Evolutionary conservation across 768 basidiomycete genomes (phyloP).

Genomic region (Boletus barrowsii): DNA sequence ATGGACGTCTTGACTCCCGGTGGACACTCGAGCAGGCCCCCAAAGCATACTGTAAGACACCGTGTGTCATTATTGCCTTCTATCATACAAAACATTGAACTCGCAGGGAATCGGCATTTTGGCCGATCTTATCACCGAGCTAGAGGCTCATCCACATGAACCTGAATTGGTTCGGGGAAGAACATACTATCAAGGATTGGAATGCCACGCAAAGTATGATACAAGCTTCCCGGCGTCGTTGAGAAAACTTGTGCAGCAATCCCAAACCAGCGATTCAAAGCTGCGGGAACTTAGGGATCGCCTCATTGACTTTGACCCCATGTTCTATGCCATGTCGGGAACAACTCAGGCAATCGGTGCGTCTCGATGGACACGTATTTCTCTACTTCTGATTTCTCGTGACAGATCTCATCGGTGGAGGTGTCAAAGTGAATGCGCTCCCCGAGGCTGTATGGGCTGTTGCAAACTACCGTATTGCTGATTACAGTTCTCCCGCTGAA

Average conservation of each 20-base stretch:
- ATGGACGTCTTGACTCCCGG: conserved; percentile 46
- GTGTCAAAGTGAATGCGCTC: conserved; percentile 45
- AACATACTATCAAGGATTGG: conserved; percentile 33
- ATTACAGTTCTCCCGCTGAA: conserved; percentile 25
- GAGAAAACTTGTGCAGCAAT: conserved; percentile 21
- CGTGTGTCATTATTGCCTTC: background rate
- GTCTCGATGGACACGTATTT: background rate
- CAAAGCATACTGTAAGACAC: conserved; percentile 44
- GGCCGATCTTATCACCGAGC: conserved; percentile 41
- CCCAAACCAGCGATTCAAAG: conserved; percentile 20
- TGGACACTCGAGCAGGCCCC: conserved; percentile 55
- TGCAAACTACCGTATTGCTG: conserved; percentile 34
- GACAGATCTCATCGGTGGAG: conserved; percentile 41
- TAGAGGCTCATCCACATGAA: conserved; percentile 44
- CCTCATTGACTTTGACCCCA: conserved; percentile 22
- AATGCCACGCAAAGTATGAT: conserved; percentile 42
- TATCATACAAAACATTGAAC: background rate
- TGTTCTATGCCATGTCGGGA: conserved; percentile 17
- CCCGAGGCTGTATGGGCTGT: conserved; percentile 42
- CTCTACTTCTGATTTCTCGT: conserved; percentile 23
- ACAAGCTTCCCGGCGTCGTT: conserved; percentile 28
- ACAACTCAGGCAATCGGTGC: conserved; percentile 30
- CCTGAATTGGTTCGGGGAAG: conserved; percentile 28
- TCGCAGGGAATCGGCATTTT: conserved; percentile 48
- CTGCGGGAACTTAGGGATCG: conserved; percentile 10